Evolutionary conservation across 345 rosid genomes (phyloP).

Genomic region (Arabidopsis suecica): DNA sequence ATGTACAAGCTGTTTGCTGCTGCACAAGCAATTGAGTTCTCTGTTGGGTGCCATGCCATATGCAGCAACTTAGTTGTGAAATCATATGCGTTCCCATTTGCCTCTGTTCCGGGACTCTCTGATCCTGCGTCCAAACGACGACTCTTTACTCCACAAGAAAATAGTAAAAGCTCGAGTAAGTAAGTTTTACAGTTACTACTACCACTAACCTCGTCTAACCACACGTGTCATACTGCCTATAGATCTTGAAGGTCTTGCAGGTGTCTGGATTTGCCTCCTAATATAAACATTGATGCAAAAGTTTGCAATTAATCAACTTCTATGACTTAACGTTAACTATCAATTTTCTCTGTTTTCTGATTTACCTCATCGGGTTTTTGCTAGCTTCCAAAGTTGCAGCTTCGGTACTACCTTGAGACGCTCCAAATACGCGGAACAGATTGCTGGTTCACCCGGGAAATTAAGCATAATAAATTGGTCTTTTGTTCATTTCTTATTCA

Average conservation of each 20-base stretch:
- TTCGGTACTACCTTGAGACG: conserved; percentile 77
- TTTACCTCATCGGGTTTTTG: conserved; percentile 99
- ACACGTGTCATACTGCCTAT: conserved; percentile 90
- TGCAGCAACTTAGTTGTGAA: conserved; percentile 93
- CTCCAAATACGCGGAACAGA: conserved; percentile 94
- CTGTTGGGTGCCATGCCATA: conserved; percentile 98
- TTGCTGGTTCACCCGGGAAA: conserved; percentile 58
- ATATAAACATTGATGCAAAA: conserved; percentile 3
- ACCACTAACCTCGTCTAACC: conserved; percentile 85
- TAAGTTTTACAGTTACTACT: conserved; percentile 1
- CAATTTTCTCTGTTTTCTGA: conserved; percentile 5
- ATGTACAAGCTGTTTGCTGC: conserved; percentile 99
- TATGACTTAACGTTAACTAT: not conserved
- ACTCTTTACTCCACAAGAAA: conserved; percentile 13
- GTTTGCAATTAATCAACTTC: conserved; percentile 21
- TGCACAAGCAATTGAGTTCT: conserved; percentile 97
- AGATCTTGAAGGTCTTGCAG: conserved; percentile 91
- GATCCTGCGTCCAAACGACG: conserved; percentile 64
- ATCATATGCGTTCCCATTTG: conserved; percentile 91
- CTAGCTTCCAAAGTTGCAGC: conserved; percentile 98
- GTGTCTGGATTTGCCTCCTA: conserved; percentile 82
- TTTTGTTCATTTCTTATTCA: not conserved
- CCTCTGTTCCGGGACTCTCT: conserved; percentile 76
- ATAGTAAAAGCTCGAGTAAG: not conserved
- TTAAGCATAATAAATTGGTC: not conserved